Evolutionary conservation across 2,329 filamentous ascomycete genomes (phyloP).

Genomic region (Lachnellula suecica): DNA sequence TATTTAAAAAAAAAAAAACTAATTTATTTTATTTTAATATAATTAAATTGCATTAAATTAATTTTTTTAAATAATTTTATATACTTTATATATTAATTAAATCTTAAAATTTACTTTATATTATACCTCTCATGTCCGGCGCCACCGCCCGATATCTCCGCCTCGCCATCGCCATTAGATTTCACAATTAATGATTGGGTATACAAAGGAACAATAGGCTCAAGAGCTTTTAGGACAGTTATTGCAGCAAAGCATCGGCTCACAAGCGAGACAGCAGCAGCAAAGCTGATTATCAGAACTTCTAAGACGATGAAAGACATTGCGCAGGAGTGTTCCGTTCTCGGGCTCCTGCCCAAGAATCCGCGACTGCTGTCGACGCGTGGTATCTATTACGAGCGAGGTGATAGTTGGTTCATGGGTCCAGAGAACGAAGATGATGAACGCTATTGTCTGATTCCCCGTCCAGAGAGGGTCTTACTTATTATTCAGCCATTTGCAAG

Average conservation of each 20-base stretch:
- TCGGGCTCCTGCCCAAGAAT: constrained; percentile 4
- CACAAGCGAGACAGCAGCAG: constrained; percentile 6
- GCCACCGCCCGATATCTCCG: constrained; percentile 1
- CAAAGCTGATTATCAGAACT: constrained; percentile 4
- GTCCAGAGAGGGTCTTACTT: constrained; percentile 4
- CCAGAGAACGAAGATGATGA: constrained; percentile 9
- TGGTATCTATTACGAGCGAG: constrained; percentile 10
- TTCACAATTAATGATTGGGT: not conserved
- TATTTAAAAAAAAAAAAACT: no score
- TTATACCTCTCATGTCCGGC: not conserved
- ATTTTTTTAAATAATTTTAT: no score
- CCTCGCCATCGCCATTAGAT: constrained; percentile 1
- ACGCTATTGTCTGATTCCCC: constrained; percentile 1
- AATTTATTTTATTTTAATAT: no score
- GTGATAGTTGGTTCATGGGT: constrained; percentile 9
- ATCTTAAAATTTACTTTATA: not conserved
- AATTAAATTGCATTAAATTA: no score
- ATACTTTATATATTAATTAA: not conserved
- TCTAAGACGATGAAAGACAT: not conserved
- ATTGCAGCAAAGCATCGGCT: not conserved
- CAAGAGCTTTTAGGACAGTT: constrained; percentile 1
- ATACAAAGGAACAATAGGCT: not conserved
- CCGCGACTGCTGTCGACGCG: constrained; percentile 4
- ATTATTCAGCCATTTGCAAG: no score
- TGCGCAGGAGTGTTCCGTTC: not conserved